phyloP scores from a whole-genome alignment of 2,329 filamentous ascomycete genomes.

The Calonectria pseudoturangicola region DNA sequence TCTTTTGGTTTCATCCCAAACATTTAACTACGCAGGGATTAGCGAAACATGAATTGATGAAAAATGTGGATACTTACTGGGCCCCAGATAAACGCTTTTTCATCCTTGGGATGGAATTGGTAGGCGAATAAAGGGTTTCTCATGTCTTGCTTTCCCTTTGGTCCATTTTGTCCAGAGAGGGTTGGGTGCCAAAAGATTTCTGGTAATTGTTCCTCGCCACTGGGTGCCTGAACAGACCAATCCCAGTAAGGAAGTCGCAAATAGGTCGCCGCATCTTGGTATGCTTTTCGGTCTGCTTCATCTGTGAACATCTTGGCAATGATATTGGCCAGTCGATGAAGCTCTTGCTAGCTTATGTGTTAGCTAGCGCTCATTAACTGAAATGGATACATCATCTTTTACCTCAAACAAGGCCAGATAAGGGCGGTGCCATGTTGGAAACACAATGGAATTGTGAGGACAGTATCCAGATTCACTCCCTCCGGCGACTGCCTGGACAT shows the following conservation, averaged over 20 bases:
- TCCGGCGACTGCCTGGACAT: constrained; percentile 69
- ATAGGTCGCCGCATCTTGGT: constrained; percentile 69
- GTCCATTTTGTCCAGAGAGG: constrained; percentile 71
- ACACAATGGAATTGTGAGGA: constrained; percentile 83
- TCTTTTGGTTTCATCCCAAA: constrained; percentile 77
- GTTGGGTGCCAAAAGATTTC: constrained; percentile 67
- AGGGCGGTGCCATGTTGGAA: constrained; percentile 89
- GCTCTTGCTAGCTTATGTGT: constrained; percentile 59
- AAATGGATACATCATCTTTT: neutral
- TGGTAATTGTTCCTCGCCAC: constrained; percentile 69
- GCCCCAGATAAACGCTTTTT: constrained; percentile 73
- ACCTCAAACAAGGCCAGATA: constrained; percentile 81
- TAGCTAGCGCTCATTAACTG: constrained; percentile 19
- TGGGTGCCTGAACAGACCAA: constrained; percentile 71
- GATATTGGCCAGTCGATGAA: constrained; percentile 59
- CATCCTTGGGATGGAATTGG: constrained; percentile 75
- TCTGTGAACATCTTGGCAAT: constrained; percentile 71
- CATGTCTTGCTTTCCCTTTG: constrained; percentile 73
- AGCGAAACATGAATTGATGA: constrained; percentile 9
- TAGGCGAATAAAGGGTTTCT: constrained; percentile 78
- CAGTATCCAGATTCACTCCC: constrained; percentile 82
- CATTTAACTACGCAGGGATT: constrained; percentile 67
- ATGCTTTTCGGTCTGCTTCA: constrained; percentile 66
- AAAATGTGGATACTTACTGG: constrained; percentile 69
- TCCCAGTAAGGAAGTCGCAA: constrained; percentile 78